Evolutionary conservation across 305 asterid genomes (phyloP), one percentile per base, ranked within the genome.

Genomic region (Fraxinus dipetala): DNA sequence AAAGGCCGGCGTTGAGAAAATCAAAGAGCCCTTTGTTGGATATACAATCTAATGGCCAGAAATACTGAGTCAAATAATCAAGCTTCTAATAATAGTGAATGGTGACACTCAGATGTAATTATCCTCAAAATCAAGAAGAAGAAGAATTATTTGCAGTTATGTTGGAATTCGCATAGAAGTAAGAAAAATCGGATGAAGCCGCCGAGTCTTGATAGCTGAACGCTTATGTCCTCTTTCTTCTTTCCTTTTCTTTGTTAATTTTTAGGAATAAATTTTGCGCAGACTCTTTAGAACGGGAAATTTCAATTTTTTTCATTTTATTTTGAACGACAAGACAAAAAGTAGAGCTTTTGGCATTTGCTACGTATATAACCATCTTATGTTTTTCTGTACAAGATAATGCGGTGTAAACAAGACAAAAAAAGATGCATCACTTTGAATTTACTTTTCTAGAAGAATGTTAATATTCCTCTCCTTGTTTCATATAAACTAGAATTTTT

Each of bases 1-100:
- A 36, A 22, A 67, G 16, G 69, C 70, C 38, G 56, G 61, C 61
- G 59, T 32, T 38, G 48, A 10, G 4, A 32, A 34, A 70, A 45
- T 34, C 81, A 45, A 32, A 63, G 56, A 40, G 26, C 16, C 51
- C 48, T 65, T 56, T 81, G 26, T 13, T 45, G 22, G 31, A 45
- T 26, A 34, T 24, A 61, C 70, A 81, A 74, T 2, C 31, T 36
- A 74, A 35, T 6, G 48, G 45, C 24, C 69, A 6, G 13, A 75
- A 74, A 81, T 3, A 74, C 38, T 59, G 61, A 69, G 10, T 80
- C 83, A 34, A 28, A 70, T 18, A 26, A 79, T 79, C 11, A 70
- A 73, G 78, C 74, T 31, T 18, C 83, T 31, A 51, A 63, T 79
- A 11, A 38, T 10, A 51, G 34, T 65, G 35, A 69, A 13, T 56